Base-by-base conservation (phyloP, 2,329 filamentous ascomycete species). In the Fusarium sacchari region DNA sequence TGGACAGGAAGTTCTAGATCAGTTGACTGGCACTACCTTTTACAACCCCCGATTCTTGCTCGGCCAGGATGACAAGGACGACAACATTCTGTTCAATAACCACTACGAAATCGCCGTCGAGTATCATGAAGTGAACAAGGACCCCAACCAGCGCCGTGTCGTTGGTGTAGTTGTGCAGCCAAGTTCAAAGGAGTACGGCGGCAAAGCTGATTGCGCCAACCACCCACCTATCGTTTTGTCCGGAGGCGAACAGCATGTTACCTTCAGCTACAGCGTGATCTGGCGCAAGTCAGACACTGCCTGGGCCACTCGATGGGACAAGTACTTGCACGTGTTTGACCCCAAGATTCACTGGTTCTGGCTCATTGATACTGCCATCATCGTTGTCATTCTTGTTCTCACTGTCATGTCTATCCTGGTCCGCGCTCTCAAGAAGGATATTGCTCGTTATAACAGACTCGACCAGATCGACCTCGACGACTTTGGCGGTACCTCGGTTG, bases 331-430 rank as follows among this genome's bases (percentile, higher is more conserved):
- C 79, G 96, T 99, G 36, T 97, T 95, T 80, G 95, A 98, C 82
- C 95, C 96, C 59, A 97, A 96, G 86, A 98, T 99, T 77, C 96
- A 99, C 83, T 99, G 96, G 96, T 97, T 98, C 86, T 98, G 95
- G 67, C 90, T 99, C 56, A 93, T 98, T 84, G 97, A 97, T 83
- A 98, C 95, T 40, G 94, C 96, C 56, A 91, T 98, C 49, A 97
- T 99, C 71, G 95, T 99, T 57, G 88, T 97, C 55, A 96, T 98
- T 83, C 87, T 98, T 44, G 92, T 96, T 40, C 90, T 95, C 50
- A 97, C 96, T 77, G 96, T 99, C 72, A 92, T 93, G 82, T 97
- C 95, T n/a, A 94, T 98, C 52, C 87, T 99, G 22, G 87, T 97
- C 63, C 90, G 96, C 60, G 95, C 96, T 3, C 86, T 99, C 67